Percentiles rank a stretch among this genome's conserved stretches.
Evolutionary conservation across 2,329 filamentous ascomycete genomes (phyloP).

Genomic region (Nothophoma quercina): DNA sequence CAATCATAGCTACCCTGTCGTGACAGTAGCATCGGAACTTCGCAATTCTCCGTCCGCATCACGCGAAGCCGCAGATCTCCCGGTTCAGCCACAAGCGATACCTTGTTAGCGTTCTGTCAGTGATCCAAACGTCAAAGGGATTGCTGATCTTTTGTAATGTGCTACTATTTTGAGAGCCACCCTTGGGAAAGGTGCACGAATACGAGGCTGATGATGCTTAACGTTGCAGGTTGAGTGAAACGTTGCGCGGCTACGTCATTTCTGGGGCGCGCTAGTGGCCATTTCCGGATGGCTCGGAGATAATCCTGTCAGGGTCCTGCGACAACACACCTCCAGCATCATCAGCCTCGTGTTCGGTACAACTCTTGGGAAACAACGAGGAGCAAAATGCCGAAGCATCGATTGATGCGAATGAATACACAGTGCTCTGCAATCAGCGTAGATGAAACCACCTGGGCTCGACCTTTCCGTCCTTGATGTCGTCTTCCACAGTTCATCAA

Average conservation of each 20-base stretch:
- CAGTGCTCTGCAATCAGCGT: too few relatives aligned
- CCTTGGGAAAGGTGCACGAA: neutral
- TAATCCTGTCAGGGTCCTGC: neutral
- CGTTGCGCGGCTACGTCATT: conserved; percentile 6
- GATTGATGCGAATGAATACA: too few relatives aligned
- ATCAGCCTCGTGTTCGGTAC: too few relatives aligned
- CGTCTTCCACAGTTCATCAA: conserved; percentile 10
- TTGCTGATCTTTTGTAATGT: neutral
- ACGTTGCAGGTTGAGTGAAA: neutral
- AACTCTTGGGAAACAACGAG: too few relatives aligned
- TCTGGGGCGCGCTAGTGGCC: conserved; percentile 4
- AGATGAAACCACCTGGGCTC: neutral
- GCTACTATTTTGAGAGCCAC: conserved; percentile 1
- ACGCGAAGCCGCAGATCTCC: conserved; percentile 11
- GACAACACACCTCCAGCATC: neutral
- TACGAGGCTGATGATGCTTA: conserved; percentile 18
- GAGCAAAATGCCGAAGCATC: too few relatives aligned
- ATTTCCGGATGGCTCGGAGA: neutral
- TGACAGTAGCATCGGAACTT: conserved; percentile 7
- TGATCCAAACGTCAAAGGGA: too few relatives aligned
- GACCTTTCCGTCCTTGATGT: neutral
- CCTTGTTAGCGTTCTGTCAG: neutral
- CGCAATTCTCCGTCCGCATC: neutral
- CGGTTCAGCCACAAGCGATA: conserved; percentile 10
- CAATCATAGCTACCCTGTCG: conserved; percentile 13